Evolutionary conservation across 1,284 basidiomycete species (phyloP).

Genomic region (Somion occarium): DNA sequence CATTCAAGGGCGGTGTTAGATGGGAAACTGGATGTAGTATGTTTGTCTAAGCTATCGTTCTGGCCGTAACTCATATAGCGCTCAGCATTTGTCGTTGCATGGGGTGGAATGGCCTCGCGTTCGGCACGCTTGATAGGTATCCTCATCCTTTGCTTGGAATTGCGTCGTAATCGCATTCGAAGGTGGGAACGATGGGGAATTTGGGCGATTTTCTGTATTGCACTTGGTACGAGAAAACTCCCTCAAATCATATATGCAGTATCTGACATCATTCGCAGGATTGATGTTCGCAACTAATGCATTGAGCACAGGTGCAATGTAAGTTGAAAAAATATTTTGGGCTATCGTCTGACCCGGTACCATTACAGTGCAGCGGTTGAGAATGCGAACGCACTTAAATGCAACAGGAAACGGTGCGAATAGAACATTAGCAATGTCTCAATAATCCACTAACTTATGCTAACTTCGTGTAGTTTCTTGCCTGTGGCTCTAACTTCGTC

Average conservation of each 20-base stretch:
- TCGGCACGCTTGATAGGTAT: slow-evolving; percentile 40
- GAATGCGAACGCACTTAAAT: slow-evolving; percentile 16
- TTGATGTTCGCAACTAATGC: slow-evolving; percentile 41
- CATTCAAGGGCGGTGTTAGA: slow-evolving; percentile 25
- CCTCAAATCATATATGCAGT: slow-evolving; percentile 4
- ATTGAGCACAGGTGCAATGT: slow-evolving; percentile 35
- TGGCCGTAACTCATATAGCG: slow-evolving; percentile 4
- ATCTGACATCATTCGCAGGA: slow-evolving; percentile 23
- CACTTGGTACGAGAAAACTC: slow-evolving; percentile 32
- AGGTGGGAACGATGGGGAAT: slow-evolving; percentile 32
- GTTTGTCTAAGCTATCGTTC: slow-evolving; percentile 10
- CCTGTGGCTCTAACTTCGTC: slow-evolving; percentile 39
- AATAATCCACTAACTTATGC: background rate
- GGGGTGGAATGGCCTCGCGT: slow-evolving; percentile 41
- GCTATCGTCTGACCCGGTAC: background rate
- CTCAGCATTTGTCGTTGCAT: slow-evolving; percentile 46
- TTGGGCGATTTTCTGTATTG: slow-evolving; percentile 31
- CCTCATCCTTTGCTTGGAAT: slow-evolving; percentile 36
- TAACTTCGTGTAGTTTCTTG: slow-evolving; percentile 13
- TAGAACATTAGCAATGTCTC: background rate
- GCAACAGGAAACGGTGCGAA: slow-evolving; percentile 36
- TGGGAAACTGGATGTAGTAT: slow-evolving; percentile 35
- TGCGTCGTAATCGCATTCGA: slow-evolving; percentile 30
- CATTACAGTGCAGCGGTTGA: background rate
- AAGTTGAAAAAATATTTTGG: slow-evolving; percentile 6